Base-by-base conservation (phyloP, 1,139 yeast species). In the Pichia sp. region DNA sequence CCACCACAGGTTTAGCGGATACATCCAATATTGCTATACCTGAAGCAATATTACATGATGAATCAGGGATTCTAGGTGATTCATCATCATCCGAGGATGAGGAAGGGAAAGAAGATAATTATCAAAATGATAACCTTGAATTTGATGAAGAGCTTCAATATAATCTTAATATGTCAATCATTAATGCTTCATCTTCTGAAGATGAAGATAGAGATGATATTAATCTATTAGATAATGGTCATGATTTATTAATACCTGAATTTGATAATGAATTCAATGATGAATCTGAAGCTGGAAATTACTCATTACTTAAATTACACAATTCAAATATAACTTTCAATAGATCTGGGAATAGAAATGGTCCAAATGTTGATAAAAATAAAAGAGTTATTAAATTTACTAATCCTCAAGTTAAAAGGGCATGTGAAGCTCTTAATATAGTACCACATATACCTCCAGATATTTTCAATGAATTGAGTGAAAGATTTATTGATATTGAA, bases 401-500 rank as follows among this genome's bases (percentile, higher is more conserved):
- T 7, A 21, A 44, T 4, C n/a, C 41, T 2, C 37, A 47, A 41
- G 35, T 58, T n/a, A 40, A 51, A 20, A 20, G 32, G 15, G 21
- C 32, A 7, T 30, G 32, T 30, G 33, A 36, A 22, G 32, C 56
- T 6, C 34, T 50, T 10, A 45, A 44, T 20, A 39, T 45, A 30
- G n/a, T 26, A 4, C 19, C 52, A 6, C 40, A 50, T 5, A 49
- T 56, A 1, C 41, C 42, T 4, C 20, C 22, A 4, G 20, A 31
- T 6, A 34, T 42, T 5, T 40, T 60, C n/a, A 58, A 52, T 28
- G 45, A 49, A 5, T 48, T 57, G 31, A 52, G 56, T 28, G 52
- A 61, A 30, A 55, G 52, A 3, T 71, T 72, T 44, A 48, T 71
- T 9, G 53, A 52, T 24, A 60, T 59, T 21, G 58, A 70, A 32